Evolutionary conservation across 1,284 basidiomycete species (phyloP).

Genomic region (Moesziomyces globuligerus): DNA sequence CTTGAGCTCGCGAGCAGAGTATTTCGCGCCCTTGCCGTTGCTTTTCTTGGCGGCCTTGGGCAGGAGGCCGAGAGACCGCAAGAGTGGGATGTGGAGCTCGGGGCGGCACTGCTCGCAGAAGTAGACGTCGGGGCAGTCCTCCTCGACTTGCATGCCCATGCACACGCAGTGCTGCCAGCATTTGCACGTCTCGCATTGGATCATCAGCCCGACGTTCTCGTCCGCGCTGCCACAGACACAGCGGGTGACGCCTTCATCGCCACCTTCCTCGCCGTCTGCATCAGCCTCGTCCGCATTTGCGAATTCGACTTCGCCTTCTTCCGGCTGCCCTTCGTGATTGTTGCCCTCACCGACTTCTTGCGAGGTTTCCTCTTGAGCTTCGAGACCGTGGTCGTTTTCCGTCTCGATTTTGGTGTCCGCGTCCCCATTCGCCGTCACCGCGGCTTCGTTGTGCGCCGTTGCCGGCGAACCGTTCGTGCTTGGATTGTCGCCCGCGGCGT

Average conservation of each 20-base stretch:
- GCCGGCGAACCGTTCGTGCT: constrained; percentile 1
- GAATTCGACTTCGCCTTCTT: constrained; percentile 20
- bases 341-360: not conserved
- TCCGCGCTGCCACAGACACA: constrained; percentile 90
- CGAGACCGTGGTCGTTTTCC: constrained; percentile 9
- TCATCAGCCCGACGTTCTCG: constrained; percentile 79
- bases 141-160: constrained; percentile 90
- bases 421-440: constrained; percentile 4
- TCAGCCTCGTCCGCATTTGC: constrained; percentile 37
- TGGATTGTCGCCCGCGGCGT: constrained; percentile 4
- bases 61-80: constrained; percentile 62
- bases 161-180: constrained; percentile 98
- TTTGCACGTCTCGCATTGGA: constrained; percentile 95
- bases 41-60: constrained; percentile 55
- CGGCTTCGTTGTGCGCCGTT: constrained; percentile 17
- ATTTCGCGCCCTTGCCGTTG: constrained; percentile 40
- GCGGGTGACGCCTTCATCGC: constrained; percentile 84
- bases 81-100: constrained; percentile 75
- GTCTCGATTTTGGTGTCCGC: constrained; percentile 13
- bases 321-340: constrained; percentile 6
- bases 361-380: not conserved
- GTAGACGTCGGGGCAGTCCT: constrained; percentile 73
- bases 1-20: constrained; percentile 57
- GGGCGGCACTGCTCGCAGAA: constrained; percentile 94
- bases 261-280: constrained; percentile 71